phyloP scores from a whole-genome alignment of 106 monocot genomes.

The Allium fistulosum region DNA sequence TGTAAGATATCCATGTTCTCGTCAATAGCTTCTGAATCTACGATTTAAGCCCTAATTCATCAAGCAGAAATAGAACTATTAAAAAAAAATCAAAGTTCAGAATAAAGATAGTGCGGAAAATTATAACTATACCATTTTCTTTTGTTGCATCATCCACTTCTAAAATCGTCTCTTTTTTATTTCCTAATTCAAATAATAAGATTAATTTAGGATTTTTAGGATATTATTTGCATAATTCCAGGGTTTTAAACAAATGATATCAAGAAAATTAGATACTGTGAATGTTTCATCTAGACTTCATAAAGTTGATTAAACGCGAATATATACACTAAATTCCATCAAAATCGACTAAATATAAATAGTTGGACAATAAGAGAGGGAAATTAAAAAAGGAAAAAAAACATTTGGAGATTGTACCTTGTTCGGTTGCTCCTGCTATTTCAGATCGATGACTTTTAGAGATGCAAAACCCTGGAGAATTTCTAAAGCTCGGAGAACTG shows the following conservation, averaged over 20 bases:
- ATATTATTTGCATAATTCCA: too few species aligned
- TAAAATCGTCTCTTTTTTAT: not conserved
- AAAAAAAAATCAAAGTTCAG: not conserved
- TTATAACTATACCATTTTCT: constrained; percentile 8
- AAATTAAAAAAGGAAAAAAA: not conserved
- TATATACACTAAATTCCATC: not conserved
- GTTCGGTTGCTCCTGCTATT: not conserved
- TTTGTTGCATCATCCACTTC: constrained; percentile 3
- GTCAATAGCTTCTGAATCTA: not conserved
- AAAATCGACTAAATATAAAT: not conserved
- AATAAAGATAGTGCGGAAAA: not conserved
- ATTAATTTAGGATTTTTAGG: too few species aligned
- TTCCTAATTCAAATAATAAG: constrained; percentile 2
- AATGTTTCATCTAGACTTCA: too few species aligned
- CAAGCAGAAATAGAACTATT: constrained; percentile 5
- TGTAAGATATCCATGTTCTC: constrained; percentile 6
- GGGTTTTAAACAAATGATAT: too few species aligned
- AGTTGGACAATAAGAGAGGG: not conserved
- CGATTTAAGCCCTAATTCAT: constrained; percentile 2
- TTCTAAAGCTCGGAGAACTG: too few species aligned
- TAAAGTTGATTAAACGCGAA: too few species aligned
- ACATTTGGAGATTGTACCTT: not conserved
- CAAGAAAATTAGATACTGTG: too few species aligned
- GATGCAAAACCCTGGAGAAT: too few species aligned
- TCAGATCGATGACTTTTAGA: too few species aligned